phyloP scores from a whole-genome alignment of 306 rosid species.

The Citrullus mucosospermus region DNA sequence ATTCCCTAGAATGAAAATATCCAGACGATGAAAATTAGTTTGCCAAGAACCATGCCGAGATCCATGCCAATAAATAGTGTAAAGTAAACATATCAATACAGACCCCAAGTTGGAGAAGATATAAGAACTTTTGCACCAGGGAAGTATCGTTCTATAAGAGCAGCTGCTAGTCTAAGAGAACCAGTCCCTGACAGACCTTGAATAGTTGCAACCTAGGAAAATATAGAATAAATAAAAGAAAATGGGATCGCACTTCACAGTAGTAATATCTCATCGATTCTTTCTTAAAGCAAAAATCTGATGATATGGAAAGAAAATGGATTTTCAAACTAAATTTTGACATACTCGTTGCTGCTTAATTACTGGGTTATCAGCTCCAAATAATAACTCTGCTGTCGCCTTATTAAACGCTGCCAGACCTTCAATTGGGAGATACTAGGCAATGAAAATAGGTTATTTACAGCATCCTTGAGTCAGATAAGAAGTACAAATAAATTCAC shows the following conservation, averaged over 20 bases:
- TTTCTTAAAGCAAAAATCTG: neutral
- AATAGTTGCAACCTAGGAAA: constrained; percentile 76
- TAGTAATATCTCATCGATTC: neutral
- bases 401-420: constrained; percentile 96
- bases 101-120: constrained; percentile 98
- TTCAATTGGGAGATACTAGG: constrained; percentile 91
- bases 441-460: constrained; percentile 7
- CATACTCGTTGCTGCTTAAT: constrained; percentile 67
- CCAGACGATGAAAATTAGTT: neutral
- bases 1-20: constrained; percentile 46
- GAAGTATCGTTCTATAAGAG: constrained; percentile 78
- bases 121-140: constrained; percentile 81
- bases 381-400: constrained; percentile 80
- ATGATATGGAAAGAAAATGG: neutral
- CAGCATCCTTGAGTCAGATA: constrained; percentile 12
- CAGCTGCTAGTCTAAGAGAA: constrained; percentile 80
- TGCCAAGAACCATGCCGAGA: constrained; percentile 11
- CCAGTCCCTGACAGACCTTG: constrained; percentile 99
- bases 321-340: neutral
- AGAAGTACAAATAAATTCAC: constrained; percentile 12
- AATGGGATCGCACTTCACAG: neutral
- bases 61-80: constrained; percentile 12
- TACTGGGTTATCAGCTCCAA: constrained; percentile 75
- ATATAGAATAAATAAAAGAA: neutral
- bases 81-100: constrained; percentile 12